Evolutionary conservation across 2,329 filamentous ascomycete species (phyloP).

Genomic region (Arthrobotrys sinensis): DNA sequence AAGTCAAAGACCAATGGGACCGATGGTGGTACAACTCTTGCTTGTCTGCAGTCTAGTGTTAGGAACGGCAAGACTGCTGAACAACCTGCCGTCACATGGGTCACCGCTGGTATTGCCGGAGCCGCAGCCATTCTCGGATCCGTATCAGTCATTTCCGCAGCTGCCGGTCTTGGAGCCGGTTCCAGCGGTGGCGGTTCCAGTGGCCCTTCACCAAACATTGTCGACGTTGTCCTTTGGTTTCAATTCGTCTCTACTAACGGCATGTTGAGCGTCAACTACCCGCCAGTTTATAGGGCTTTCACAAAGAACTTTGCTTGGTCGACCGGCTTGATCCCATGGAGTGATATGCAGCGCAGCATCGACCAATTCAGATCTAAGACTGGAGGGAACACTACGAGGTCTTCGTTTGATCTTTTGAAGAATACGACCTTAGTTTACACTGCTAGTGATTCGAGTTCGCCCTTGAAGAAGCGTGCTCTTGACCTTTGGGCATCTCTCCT

Average conservation of each 20-base stretch:
- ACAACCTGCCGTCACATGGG: conserved; percentile 83
- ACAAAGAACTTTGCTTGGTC: conserved; percentile 95
- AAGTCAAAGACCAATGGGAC: conserved; percentile 72
- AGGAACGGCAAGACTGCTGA: conserved; percentile 88
- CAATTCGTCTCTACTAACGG: conserved; percentile 95
- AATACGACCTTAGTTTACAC: conserved; percentile 83
- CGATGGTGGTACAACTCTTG: conserved; percentile 72
- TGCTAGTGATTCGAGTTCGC: conserved; percentile 67
- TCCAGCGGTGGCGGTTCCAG: conserved; percentile 73
- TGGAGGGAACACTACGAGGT: conserved; percentile 87
- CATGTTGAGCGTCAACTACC: conserved; percentile 93
- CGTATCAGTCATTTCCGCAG: conserved; percentile 77
- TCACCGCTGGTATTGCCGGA: conserved; percentile 87
- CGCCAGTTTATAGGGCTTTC: conserved; percentile 89
- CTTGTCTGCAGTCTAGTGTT: conserved; percentile 85
- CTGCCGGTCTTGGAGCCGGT: conserved; percentile 71
- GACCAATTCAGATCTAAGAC: conserved; percentile 85
- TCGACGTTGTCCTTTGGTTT: conserved; percentile 89
- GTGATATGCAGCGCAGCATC: conserved; percentile 82
- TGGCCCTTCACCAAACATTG: conserved; percentile 84
- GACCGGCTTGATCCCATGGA: conserved; percentile 86
- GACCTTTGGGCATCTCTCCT: conserved; percentile 71
- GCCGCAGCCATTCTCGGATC: conserved; percentile 83
- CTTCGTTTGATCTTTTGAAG: conserved; percentile 81
- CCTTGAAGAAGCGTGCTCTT: conserved; percentile 74